phyloP scores from a whole-genome alignment of 345 rosid genomes.

The Stellera chamaejasme region DNA sequence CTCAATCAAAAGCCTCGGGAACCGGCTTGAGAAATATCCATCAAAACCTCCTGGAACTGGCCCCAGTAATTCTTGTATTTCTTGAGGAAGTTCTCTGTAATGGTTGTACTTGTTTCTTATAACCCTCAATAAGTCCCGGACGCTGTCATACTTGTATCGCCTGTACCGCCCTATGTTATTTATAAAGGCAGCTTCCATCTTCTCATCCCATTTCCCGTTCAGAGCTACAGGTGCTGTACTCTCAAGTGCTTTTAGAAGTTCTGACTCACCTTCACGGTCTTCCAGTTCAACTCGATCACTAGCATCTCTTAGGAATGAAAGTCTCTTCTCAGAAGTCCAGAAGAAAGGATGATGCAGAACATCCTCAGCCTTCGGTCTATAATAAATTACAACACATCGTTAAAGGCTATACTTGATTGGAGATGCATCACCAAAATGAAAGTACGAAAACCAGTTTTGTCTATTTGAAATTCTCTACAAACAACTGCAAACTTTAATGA shows the following conservation, averaged over 20 bases:
- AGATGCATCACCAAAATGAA: not conserved
- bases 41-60: slow-evolving; percentile 65
- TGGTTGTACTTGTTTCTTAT: slow-evolving; percentile 65
- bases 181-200: slow-evolving; percentile 49
- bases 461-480: not conserved
- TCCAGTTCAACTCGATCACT: slow-evolving; percentile 65
- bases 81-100: slow-evolving; percentile 60
- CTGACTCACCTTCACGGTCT: slow-evolving; percentile 44
- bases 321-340: slow-evolving; percentile 58
- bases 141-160: slow-evolving; percentile 55
- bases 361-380: slow-evolving; percentile 47
- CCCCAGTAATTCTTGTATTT: slow-evolving; percentile 54
- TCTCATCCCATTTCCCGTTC: slow-evolving; percentile 69
- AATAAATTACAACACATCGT: slow-evolving; percentile 8
- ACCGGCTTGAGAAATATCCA: slow-evolving; percentile 45
- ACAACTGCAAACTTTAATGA: not conserved
- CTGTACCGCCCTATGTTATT: slow-evolving; percentile 56
- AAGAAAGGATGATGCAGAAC: slow-evolving; percentile 59
- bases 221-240: slow-evolving; percentile 32
- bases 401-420: not conserved
- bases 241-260: slow-evolving; percentile 50
- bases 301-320: slow-evolving; percentile 64
- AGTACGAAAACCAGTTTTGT: not conserved
- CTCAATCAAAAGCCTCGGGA: slow-evolving; percentile 66
- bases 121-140: slow-evolving; percentile 59